phyloP scores from a whole-genome alignment of 108 stramenopile genomes.

The Bacterosira constricta region DNA sequence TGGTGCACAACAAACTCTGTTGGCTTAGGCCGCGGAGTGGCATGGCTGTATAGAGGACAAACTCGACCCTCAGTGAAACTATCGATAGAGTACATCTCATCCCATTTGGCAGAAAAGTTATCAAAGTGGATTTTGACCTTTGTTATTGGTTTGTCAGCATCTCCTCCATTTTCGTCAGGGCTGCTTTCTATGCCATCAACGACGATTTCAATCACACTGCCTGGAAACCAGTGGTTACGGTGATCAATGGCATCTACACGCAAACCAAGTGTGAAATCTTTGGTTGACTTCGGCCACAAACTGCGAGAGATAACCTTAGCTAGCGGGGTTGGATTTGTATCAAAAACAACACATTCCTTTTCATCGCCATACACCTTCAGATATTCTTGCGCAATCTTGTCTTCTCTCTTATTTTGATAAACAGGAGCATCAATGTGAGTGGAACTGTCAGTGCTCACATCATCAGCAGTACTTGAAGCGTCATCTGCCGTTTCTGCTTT shows the following conservation, averaged over 20 bases:
- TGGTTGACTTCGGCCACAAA: constrained; percentile 72
- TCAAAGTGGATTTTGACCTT: constrained; percentile 94
- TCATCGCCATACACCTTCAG: constrained; percentile 70
- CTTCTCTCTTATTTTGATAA: constrained; percentile 32
- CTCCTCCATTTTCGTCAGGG: constrained; percentile 11
- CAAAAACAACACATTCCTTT: constrained; percentile 75
- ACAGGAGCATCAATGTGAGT: constrained; percentile 10
- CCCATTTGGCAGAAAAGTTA: constrained; percentile 91
- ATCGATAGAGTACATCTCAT: constrained; percentile 82
- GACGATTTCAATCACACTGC: constrained; percentile 85
- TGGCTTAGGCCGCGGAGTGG: constrained; percentile 70
- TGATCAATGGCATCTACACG: constrained; percentile 96
- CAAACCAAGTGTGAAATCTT: constrained; percentile 80
- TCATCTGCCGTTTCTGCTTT: constrained; percentile 14
- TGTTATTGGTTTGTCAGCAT: constrained; percentile 22
- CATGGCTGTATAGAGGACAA: constrained; percentile 79
- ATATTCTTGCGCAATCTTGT: constrained; percentile 42
- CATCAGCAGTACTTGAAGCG: constrained; percentile 39
- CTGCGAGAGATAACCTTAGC: constrained; percentile 80
- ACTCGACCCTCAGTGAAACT: constrained; percentile 79
- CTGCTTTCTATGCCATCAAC: constrained; percentile 30
- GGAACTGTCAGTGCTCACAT: constrained; percentile 32
- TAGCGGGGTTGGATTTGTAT: constrained; percentile 68
- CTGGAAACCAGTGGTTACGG: constrained; percentile 87
- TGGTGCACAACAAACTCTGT: constrained; percentile 83